phyloP scores from a whole-genome alignment of 768 basidiomycete genomes.

The Lentinula sp. region DNA sequence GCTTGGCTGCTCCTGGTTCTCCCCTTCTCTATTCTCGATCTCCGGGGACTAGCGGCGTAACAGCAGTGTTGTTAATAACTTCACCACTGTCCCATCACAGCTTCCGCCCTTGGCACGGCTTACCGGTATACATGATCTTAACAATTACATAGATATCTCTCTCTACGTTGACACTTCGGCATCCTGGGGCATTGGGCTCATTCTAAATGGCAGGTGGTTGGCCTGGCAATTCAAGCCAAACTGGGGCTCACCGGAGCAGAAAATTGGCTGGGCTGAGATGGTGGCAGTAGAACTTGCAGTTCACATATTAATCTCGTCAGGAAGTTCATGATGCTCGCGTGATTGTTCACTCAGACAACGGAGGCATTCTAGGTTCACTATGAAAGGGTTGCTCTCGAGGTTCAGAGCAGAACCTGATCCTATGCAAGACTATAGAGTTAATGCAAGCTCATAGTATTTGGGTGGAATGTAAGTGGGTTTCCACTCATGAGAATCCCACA shows the following conservation, averaged over 20 bases:
- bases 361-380: conserved; percentile 29
- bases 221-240: conserved; percentile 30
- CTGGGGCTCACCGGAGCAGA: conserved; percentile 16
- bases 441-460: conserved; percentile 16
- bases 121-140: no score
- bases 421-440: conserved; percentile 14
- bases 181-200: conserved; percentile 41
- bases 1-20: no score
- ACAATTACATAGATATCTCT: conserved; percentile 28
- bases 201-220: conserved; percentile 26
- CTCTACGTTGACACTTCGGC: conserved; percentile 25
- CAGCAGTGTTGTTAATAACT: no score
- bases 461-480: no score
- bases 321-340: conserved; percentile 17
- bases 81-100: no score
- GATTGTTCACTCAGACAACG: conserved; percentile 33
- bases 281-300: conserved; percentile 37
- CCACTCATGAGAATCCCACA: conserved; percentile 25
- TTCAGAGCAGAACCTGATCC: conserved; percentile 18
- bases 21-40: no score
- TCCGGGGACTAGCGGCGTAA: no score
- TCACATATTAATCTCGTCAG: conserved; percentile 19
- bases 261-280: conserved; percentile 41
- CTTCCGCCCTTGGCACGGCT: no score
- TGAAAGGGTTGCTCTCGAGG: conserved; percentile 17